Percentiles rank a stretch among this genome's conserved stretches.
These are phyloP conservation scores for Raddia distichophylla DNA, from an alignment of 176 grass and related monocot species.

Conservation along the genomic window DNA sequence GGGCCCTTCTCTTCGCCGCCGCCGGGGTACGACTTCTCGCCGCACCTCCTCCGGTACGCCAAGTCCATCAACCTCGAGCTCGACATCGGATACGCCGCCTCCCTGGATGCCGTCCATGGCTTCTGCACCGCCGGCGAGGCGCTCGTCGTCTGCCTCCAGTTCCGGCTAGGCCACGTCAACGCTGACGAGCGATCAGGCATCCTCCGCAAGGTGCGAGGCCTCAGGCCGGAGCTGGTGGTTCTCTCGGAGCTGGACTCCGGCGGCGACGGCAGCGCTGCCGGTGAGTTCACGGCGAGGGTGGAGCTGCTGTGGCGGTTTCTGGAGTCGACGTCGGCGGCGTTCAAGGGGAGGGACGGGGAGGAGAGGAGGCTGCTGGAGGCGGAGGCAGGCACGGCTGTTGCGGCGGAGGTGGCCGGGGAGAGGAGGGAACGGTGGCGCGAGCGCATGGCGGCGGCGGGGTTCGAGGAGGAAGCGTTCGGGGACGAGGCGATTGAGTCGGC, in stretches of 20 bases:
- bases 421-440: conserved; percentile 71
- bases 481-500: conserved; percentile 71
- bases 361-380: conserved; percentile 74
- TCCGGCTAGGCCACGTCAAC: conserved; percentile 53
- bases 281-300: conserved; percentile 56
- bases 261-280: conserved; percentile 36
- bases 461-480: conserved; percentile 68
- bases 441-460: conserved; percentile 65
- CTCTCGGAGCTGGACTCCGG: conserved; percentile 74
- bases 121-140: conserved; percentile 41
- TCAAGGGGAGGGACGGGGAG: conserved; percentile 75
- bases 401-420: conserved; percentile 25
- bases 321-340: conserved; percentile 81
- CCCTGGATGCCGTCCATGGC: conserved; percentile 35
- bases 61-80: conserved; percentile 87
- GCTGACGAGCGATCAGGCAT: conserved; percentile 49
- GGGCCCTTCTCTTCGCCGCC: conserved; percentile 70
- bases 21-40: conserved; percentile 69
- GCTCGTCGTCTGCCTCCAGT: conserved; percentile 82
- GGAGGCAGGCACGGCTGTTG: conserved; percentile 57
- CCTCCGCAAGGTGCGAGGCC: conserved; percentile 50
- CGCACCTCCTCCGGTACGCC: conserved; percentile 82
- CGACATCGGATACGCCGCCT: conserved; percentile 37
- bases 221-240: conserved; percentile 78
- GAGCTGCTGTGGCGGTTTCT: conserved; percentile 84